phyloP scores from a whole-genome alignment of 768 basidiomycete genomes.

The Paxillus ammoniavirescens region DNA sequence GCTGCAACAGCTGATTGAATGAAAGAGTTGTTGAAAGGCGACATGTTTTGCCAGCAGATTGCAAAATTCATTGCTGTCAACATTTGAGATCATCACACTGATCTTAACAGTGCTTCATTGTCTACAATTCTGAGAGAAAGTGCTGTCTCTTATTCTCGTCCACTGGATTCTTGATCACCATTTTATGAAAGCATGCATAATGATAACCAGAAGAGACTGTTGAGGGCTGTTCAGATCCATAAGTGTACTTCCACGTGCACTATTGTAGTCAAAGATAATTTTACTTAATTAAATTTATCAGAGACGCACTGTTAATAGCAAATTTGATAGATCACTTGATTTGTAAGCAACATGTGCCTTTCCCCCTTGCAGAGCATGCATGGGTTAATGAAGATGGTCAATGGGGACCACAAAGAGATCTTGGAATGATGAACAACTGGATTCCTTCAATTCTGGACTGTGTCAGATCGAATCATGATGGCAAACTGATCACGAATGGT shows the following conservation, averaged over 20 bases:
- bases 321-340: too few relatives aligned
- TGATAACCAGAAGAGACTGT: too few relatives aligned
- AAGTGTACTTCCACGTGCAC: too few relatives aligned
- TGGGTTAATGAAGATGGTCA: not conserved
- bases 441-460: slow-evolving; percentile 24
- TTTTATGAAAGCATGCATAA: too few relatives aligned
- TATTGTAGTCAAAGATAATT: too few relatives aligned
- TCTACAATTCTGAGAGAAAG: slow-evolving; percentile 18
- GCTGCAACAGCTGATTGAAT: not conserved
- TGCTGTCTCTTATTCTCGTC: slow-evolving; percentile 30
- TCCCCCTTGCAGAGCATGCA: not conserved
- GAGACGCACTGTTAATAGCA: too few relatives aligned
- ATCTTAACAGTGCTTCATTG: not conserved
- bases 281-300: too few relatives aligned
- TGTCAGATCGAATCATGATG: slow-evolving; percentile 39
- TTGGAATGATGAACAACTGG: slow-evolving; percentile 9
- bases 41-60: slow-evolving; percentile 27
- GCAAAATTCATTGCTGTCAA: slow-evolving; percentile 28
- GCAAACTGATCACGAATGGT: slow-evolving; percentile 38
- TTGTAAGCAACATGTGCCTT: slow-evolving; percentile 1
- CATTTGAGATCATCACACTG: slow-evolving; percentile 3
- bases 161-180: too few relatives aligned
- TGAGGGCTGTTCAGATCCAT: too few relatives aligned
- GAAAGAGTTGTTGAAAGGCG: not conserved
- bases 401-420: not conserved